Evolutionary conservation across 192 early-diverging fungal species (phyloP).

Genomic region (Rhizoclosmatium globosum): DNA sequence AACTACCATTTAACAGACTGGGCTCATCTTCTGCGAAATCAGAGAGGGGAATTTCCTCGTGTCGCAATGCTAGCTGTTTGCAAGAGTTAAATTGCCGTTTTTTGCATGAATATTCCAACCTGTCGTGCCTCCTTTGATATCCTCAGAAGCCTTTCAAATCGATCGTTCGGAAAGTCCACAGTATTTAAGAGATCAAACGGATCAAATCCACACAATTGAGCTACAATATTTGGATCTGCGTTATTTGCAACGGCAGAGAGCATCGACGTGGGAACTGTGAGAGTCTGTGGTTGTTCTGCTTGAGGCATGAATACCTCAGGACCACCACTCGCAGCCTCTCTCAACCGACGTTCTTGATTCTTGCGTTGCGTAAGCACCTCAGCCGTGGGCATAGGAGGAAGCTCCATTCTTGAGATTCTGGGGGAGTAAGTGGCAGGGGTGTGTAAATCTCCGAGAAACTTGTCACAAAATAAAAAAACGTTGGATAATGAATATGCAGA

Average conservation of each 20-base stretch:
- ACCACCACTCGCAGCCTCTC: not conserved
- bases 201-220: constrained; percentile 63
- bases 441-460: too few relatives aligned
- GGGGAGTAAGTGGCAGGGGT: not conserved
- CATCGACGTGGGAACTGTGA: not conserved
- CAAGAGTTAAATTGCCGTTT: not conserved
- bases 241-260: not conserved
- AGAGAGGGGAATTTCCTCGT: constrained; percentile 23
- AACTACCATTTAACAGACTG: not conserved
- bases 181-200: constrained; percentile 55
- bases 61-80: constrained; percentile 31
- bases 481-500: too few relatives aligned
- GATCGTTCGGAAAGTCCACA: constrained; percentile 65
- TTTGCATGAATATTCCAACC: constrained; percentile 1
- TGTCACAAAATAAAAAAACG: too few relatives aligned
- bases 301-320: too few relatives aligned
- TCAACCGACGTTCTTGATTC: not conserved
- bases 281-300: not conserved
- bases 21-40: not conserved
- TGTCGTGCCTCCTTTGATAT: constrained; percentile 43
- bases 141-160: constrained; percentile 51
- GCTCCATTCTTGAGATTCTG: not conserved
- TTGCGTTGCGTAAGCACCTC: not conserved
- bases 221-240: constrained; percentile 21
- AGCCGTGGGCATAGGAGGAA: constrained; percentile 2